Conservation (phyloP, 1,284 basidiomycete genomes). For the Pseudozyma sp. region DNA sequence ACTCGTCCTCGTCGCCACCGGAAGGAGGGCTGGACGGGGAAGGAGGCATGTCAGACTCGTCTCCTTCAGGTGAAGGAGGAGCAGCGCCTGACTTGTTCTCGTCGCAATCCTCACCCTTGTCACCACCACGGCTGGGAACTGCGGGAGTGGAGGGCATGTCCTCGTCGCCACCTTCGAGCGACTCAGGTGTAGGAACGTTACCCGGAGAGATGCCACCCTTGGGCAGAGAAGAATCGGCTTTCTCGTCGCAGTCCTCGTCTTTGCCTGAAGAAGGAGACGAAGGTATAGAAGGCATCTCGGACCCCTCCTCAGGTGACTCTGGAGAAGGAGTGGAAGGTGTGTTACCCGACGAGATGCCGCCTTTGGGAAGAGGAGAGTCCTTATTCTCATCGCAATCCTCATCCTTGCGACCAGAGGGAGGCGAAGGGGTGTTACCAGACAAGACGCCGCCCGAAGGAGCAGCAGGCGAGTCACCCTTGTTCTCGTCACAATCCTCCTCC, state of each 20-base stretch:
- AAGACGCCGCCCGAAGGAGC: conserved; percentile 1
- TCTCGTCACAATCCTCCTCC: conserved; percentile 3
- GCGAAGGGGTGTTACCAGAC: conserved; percentile 3
- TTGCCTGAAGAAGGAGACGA: neutral
- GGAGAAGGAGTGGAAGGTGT: neutral
- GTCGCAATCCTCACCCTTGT: conserved; percentile 3
- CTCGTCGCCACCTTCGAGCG: neutral
- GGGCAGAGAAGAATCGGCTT: conserved; percentile 3
- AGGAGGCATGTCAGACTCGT: neutral
- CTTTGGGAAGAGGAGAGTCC: conserved; percentile 3
- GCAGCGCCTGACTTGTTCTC: conserved; percentile 1
- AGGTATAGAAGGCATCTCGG: neutral
- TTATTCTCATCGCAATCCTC: conserved; percentile 12
- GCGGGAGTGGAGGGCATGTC: neutral
- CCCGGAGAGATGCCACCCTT: conserved; percentile 12
- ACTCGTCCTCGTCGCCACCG: too few relatives aligned
- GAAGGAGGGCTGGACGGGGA: neutral
- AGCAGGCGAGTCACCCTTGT: neutral
- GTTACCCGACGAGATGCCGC: conserved; percentile 5
- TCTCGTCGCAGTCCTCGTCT: conserved; percentile 5
- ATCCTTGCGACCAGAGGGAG: neutral
- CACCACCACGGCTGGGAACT: neutral
- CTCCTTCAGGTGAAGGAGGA: conserved; percentile 1
- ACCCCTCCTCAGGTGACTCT: neutral
- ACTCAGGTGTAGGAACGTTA: neutral